These are phyloP conservation scores for Echria macrotheca DNA, from an alignment of 495 filamentous ascomycete species.

Conservation along the genomic window DNA sequence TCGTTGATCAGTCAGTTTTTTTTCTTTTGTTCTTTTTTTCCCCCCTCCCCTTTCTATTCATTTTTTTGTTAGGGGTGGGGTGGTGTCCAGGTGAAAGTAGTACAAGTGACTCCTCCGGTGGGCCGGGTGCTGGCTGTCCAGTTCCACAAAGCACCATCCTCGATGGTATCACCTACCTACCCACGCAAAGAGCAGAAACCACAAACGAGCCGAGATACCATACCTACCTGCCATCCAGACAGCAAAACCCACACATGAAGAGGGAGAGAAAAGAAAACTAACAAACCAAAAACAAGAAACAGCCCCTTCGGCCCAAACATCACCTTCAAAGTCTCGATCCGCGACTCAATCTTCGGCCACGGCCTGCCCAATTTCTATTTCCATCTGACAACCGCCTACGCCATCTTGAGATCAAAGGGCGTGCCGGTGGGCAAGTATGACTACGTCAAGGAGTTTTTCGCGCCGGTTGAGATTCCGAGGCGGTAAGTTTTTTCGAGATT, in stretches of 20 bases:
- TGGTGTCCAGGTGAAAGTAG: no score
- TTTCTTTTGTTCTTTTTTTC: background rate
- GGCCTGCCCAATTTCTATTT: slow-evolving; percentile 33
- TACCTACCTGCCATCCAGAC: no score
- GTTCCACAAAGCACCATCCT: no score
- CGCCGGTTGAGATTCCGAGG: background rate
- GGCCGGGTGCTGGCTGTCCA: no score
- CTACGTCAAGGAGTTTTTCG: background rate
- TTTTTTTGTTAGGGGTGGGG: no score
- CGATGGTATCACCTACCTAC: no score
- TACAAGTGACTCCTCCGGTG: no score
- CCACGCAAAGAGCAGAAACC: no score
- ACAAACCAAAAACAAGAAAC: background rate
- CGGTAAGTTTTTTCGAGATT: no score
- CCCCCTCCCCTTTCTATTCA: no score
- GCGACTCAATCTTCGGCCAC: slow-evolving; percentile 31
- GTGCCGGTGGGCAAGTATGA: background rate
- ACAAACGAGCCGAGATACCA: no score
- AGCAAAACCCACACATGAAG: no score
- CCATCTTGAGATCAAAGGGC: background rate
- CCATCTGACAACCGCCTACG: background rate
- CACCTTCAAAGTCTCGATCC: slow-evolving; percentile 7
- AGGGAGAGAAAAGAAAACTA: background rate
- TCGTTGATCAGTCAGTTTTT: slow-evolving; percentile 21
- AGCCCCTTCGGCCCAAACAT: slow-evolving; percentile 5